Percentiles rank a stretch among this genome's conserved stretches.
These are phyloP conservation scores for Fonsecaea monophora DNA, from an alignment of 2,329 filamentous ascomycete species.

Conservation along the genomic window DNA sequence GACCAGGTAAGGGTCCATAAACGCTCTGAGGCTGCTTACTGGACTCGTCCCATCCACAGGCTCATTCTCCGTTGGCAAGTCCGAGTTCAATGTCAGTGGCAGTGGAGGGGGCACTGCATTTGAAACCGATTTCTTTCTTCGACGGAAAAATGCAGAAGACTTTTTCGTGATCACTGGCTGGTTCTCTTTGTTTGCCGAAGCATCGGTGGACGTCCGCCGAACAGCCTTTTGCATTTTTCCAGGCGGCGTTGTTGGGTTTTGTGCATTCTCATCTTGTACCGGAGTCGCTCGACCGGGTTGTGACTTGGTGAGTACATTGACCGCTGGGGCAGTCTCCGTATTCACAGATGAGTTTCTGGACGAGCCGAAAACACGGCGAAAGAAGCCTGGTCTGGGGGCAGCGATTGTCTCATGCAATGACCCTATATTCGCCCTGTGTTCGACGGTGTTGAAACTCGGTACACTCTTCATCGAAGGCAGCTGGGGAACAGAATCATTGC, in stretches of 20 bases:
- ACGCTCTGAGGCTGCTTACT: constrained; percentile 79
- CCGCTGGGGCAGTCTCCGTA: constrained; percentile 19
- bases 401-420: constrained; percentile 49
- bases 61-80: constrained; percentile 34
- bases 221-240: constrained; percentile 43
- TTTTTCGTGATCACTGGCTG: constrained; percentile 76
- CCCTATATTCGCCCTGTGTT: constrained; percentile 59
- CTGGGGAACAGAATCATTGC: constrained; percentile 33
- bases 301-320: constrained; percentile 36
- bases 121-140: constrained; percentile 86
- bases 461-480: constrained; percentile 32
- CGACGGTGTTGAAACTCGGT: constrained; percentile 52
- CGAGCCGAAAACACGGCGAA: constrained; percentile 87
- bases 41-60: constrained; percentile 60
- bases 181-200: constrained; percentile 45
- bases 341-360: constrained; percentile 59
- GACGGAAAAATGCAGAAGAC: constrained; percentile 89
- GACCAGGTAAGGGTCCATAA: constrained; percentile 82
- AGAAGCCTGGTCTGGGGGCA: constrained; percentile 75
- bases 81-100: constrained; percentile 52
- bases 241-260: constrained; percentile 28
- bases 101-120: constrained; percentile 68
- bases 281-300: constrained; percentile 33
- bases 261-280: constrained; percentile 38
- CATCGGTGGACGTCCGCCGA: constrained; percentile 41